A percentile compares a stretch with the other conserved stretches of the same genome.
Evolutionary conservation across 1,284 basidiomycete genomes (phyloP).

Genomic region (Malassezia furfur): DNA sequence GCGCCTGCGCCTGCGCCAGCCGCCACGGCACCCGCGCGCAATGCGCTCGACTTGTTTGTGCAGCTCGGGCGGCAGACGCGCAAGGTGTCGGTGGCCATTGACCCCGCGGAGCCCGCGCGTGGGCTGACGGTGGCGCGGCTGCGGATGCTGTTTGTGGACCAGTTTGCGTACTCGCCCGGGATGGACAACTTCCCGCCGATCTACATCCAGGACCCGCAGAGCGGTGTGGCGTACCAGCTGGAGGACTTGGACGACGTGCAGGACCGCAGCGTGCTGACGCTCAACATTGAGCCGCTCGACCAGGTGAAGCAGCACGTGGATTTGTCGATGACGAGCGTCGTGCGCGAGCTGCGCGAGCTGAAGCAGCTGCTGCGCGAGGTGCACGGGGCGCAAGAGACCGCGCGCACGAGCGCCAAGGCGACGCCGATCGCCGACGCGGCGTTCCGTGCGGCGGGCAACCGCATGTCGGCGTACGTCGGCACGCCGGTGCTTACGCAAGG

Average conservation of each 20-base stretch:
- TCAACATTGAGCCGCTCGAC: slow-evolving; percentile 94
- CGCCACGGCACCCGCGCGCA: background rate
- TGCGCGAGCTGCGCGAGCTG: slow-evolving; percentile 84
- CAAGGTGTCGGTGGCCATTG: slow-evolving; percentile 63
- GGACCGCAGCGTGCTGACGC: slow-evolving; percentile 72
- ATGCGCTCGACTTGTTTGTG: slow-evolving; percentile 58
- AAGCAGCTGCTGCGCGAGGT: slow-evolving; percentile 55
- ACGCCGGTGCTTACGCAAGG: background rate
- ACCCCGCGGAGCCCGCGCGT: slow-evolving; percentile 20
- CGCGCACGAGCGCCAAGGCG: slow-evolving; percentile 5
- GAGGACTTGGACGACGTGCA: slow-evolving; percentile 90
- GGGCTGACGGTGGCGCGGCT: slow-evolving; percentile 62
- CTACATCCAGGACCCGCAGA: slow-evolving; percentile 80
- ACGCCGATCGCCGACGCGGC: slow-evolving; percentile 36
- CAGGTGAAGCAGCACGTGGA: slow-evolving; percentile 98
- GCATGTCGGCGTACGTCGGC: slow-evolving; percentile 8
- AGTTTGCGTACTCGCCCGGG: slow-evolving; percentile 79
- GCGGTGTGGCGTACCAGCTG: slow-evolving; percentile 86
- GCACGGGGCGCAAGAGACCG: background rate
- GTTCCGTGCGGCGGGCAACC: slow-evolving; percentile 30
- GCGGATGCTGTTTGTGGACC: slow-evolving; percentile 83
- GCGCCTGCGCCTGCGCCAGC: background rate
- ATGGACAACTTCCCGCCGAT: slow-evolving; percentile 90
- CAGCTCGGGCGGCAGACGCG: slow-evolving; percentile 87
- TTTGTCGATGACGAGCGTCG: slow-evolving; percentile 69